Percentiles rank a stretch among this genome's conserved stretches.
Conservation (phyloP, 495 filamentous ascomycete species). For the Astrothelium macrocarpum region DNA sequence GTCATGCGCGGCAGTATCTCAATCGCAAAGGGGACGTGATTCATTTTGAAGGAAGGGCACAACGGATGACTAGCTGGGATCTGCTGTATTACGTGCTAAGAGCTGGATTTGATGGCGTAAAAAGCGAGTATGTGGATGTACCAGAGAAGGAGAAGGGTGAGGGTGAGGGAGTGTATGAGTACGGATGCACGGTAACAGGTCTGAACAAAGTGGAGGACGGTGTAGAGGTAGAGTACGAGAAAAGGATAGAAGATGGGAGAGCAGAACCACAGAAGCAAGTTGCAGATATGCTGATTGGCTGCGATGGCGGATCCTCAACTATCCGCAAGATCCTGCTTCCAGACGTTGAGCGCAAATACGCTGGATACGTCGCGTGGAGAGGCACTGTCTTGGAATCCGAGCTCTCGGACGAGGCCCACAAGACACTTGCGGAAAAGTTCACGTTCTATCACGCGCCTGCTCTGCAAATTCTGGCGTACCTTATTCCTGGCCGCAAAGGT, state of each 20-base stretch:
- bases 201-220: slow-evolving; percentile 33
- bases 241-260: slow-evolving; percentile 30
- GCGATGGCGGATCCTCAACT: slow-evolving; percentile 48
- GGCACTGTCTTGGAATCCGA: slow-evolving; percentile 42
- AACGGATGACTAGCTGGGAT: slow-evolving; percentile 48
- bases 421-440: slow-evolving; percentile 31
- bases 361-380: slow-evolving; percentile 46
- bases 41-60: slow-evolving; percentile 32
- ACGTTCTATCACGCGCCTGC: slow-evolving; percentile 39
- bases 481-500: slow-evolving; percentile 44
- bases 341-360: slow-evolving; percentile 40
- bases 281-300: slow-evolving; percentile 44
- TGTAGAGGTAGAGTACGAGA: slow-evolving; percentile 36
- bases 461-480: slow-evolving; percentile 43
- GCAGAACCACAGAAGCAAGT: slow-evolving; percentile 22
- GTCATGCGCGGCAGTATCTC: slow-evolving; percentile 35
- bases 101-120: slow-evolving; percentile 46
- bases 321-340: slow-evolving; percentile 40
- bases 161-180: slow-evolving; percentile 37
- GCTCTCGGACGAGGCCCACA: slow-evolving; percentile 23
- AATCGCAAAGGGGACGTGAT: slow-evolving; percentile 36
- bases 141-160: slow-evolving; percentile 28
- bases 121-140: slow-evolving; percentile 38
- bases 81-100: slow-evolving; percentile 44
- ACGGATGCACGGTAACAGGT: slow-evolving; percentile 39